Evolutionary conservation across 2,329 filamentous ascomycete species (phyloP), one percentile per base, ranked within the genome.

Genomic region (Claviceps paspali): DNA sequence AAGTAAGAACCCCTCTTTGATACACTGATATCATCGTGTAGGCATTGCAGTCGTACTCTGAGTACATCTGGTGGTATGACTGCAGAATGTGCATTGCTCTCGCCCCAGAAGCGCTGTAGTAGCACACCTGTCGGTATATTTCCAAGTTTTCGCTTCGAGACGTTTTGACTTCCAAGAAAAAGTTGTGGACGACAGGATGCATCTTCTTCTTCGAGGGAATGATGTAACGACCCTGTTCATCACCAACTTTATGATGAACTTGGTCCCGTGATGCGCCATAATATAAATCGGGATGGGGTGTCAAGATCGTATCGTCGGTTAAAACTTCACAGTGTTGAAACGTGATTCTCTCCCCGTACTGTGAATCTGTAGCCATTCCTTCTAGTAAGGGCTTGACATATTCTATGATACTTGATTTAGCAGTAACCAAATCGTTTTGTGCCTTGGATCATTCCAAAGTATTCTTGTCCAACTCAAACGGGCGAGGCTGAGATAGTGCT

Each of bases 81-180:
- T 42, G 40, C 15, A 42, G n/a, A n/a, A 7, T 47, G 36, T 60
- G 52, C 41, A 64, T 60, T 6, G 43, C 57, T 21, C 57, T 52
- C 21, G 57, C 48, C 27, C 58, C 58, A 17, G 49, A 33, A 3
- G 60, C 58, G 28, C 60, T 55, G 40, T 64, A 50, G 33, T 60
- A 55, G 34, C 49, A 49, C 37, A 53, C 59, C 41, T 63, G 59
- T 21, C 52, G 49, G 29, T 10, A 45, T 10, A 50, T 55, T 6
- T 57, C 55, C 6, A 39, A 49, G 5, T 35, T 7, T 28, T 41
- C 47, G 4, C 55, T 54, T 38, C 54, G 38, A 7, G 53, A 56
- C 1, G 53, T 55, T 41, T 64, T 64, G 0, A 46, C 54, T 35
- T 57, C 56, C 1, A 64, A 15, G 65, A 5, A 65, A 39, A 64